Base-by-base conservation (phyloP, 257 asterid species). In the Salvia rosmarinus region DNA sequence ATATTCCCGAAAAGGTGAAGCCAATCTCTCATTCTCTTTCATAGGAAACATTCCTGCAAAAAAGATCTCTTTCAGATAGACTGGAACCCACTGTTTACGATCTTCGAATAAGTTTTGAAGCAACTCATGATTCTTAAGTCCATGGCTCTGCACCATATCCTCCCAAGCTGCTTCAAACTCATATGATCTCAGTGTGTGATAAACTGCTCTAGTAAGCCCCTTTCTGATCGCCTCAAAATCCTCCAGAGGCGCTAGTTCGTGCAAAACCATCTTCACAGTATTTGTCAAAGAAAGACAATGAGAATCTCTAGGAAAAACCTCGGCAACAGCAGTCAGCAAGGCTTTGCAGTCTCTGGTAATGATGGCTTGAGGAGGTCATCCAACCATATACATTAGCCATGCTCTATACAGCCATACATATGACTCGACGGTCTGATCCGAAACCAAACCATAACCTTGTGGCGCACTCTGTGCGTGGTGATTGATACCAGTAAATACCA, bases 91-190 rank as follows among this genome's bases (percentile, higher is more conserved):
- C n/a, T 62, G 50, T 56, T 80, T 83, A 10, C 94, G 84, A 73
- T 83, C 85, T 70, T 85, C 88, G 51, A 83, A 78, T 32, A 85
- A 76, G 21, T 39, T 74, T 64, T 72, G 82, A 54, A 85, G 61
- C 89, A 85, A 85, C 56, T 78, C 52, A 51, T 77, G 76, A 73
- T 72, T 69, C 47, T 34, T 25, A 49, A 85, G 61, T 32, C 79
- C 79, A 73, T 83, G 21, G 56, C 54, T 67, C 25, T 71, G 79
- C 66, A 83, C 68, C 76, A 80, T 70, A 20, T 70, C 74, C 68
- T 84, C 82, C 93, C 89, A 87, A 70, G 86, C 87, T 67, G 75
- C 79, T 80, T 83, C 94, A 68, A 87, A 87, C 62, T 82, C 88
- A 12, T 77, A 81, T 16, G 32, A 73, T 42, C 72, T 80, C 67